phyloP scores from a whole-genome alignment of 441 rosid genomes.

The Erysimum cheiri region DNA sequence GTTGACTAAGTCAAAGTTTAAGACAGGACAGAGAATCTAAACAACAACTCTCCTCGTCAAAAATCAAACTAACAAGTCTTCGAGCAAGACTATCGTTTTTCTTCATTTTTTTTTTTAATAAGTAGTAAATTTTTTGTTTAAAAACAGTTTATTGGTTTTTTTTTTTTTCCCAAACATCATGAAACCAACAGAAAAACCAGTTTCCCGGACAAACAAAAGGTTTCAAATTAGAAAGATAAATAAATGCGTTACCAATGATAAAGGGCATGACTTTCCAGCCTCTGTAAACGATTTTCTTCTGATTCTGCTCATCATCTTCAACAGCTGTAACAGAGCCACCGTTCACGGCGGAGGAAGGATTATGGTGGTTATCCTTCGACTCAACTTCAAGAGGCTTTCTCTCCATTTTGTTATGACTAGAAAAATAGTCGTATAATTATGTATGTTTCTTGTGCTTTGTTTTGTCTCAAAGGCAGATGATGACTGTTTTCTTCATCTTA shows the following conservation, averaged over 20 bases:
- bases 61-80: slow-evolving; percentile 32
- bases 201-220: not conserved
- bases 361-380: slow-evolving; percentile 34
- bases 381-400: slow-evolving; percentile 44
- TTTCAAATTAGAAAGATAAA: too few relatives aligned
- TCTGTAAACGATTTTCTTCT: slow-evolving; percentile 48
- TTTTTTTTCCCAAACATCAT: not conserved
- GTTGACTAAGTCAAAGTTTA: slow-evolving; percentile 34
- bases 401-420: slow-evolving; percentile 38
- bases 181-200: not conserved
- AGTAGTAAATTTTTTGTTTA: too few relatives aligned
- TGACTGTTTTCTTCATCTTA: slow-evolving; percentile 35
- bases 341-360: slow-evolving; percentile 35
- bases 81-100: slow-evolving; percentile 20
- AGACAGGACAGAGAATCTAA: slow-evolving; percentile 27
- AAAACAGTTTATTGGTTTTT: not conserved
- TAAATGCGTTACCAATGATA: slow-evolving; percentile 52
- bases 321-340: slow-evolving; percentile 44
- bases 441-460: not conserved
- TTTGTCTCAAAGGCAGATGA: slow-evolving; percentile 25
- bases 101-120: not conserved
- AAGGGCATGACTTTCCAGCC: slow-evolving; percentile 79
- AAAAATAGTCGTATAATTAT: not conserved
- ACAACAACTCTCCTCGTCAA: not conserved
- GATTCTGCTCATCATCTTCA: slow-evolving; percentile 31